A percentile compares a stretch with the other conserved stretches of the same genome.
These are phyloP conservation scores for Sparassis latifolia DNA, from an alignment of 1,284 basidiomycete genomes.

Conservation along the genomic window DNA sequence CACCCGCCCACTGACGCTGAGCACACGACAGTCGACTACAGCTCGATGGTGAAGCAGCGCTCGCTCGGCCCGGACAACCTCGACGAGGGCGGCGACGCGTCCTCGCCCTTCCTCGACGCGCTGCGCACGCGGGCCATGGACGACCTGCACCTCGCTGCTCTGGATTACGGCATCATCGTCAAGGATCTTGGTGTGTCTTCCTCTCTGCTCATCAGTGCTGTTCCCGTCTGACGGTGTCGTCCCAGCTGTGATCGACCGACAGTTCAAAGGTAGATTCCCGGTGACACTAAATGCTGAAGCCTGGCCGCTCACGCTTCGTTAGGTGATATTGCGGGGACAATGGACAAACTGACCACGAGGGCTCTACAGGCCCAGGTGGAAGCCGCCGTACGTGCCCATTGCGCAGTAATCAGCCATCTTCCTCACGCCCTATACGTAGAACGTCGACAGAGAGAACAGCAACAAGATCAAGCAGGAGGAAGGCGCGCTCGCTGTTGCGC, in stretches of 20 bases:
- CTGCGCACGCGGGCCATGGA: conserved; percentile 77
- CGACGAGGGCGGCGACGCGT: conserved; percentile 60
- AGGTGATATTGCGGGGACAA: conserved; percentile 68
- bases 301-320: background rate
- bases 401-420: no score
- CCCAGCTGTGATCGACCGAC: conserved; percentile 72
- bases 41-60: conserved; percentile 70
- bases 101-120: conserved; percentile 73
- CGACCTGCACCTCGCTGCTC: conserved; percentile 69
- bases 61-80: conserved; percentile 68
- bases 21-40: conserved; percentile 37
- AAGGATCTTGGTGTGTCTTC: conserved; percentile 62
- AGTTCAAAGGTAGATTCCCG: conserved; percentile 58
- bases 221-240: background rate
- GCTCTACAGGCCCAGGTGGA: conserved; percentile 79
- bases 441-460: conserved; percentile 78
- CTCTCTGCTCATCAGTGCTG: no score
- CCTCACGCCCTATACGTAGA: conserved; percentile 30
- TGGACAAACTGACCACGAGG: conserved; percentile 78
- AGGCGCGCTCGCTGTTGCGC: conserved; percentile 66
- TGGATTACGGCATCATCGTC: conserved; percentile 73
- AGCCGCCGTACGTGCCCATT: conserved; percentile 51
- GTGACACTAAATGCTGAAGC: background rate
- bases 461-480: conserved; percentile 81
- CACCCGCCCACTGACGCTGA: background rate